Conservation (phyloP, 306 rosid species). For the Fragaria nilgerrensis region DNA sequence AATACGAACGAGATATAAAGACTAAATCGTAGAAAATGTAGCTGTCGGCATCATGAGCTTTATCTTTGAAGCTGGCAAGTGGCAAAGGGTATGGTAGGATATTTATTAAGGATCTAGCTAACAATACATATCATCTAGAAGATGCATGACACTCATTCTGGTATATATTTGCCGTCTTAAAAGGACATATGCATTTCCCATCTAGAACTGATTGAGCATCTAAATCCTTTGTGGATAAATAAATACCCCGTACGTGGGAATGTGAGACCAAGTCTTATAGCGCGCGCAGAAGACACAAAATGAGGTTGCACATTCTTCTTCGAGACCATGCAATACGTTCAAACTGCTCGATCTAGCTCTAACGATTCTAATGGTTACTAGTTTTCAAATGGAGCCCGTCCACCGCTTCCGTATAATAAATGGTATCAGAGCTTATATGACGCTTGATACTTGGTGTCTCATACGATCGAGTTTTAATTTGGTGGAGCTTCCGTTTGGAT, state of each 20-base stretch:
- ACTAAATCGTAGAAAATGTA: not conserved
- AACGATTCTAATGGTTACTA: not conserved
- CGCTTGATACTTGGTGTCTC: no score
- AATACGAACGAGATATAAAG: not conserved
- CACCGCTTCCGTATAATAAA: no score
- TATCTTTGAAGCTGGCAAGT: conserved; percentile 6
- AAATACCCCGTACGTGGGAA: not conserved
- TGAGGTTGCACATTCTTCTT: not conserved
- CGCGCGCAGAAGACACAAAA: not conserved
- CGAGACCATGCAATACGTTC: not conserved
- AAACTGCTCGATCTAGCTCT: not conserved
- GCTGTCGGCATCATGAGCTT: not conserved
- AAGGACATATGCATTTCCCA: conserved; percentile 3
- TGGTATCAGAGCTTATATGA: no score
- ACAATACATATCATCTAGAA: conserved; percentile 17
- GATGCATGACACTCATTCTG: not conserved
- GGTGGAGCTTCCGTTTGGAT: no score
- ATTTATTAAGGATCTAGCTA: conserved; percentile 2
- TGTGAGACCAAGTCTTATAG: not conserved
- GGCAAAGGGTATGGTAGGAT: conserved; percentile 8
- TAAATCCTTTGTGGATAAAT: conserved; percentile 10
- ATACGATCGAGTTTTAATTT: no score
- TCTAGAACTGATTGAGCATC: conserved; percentile 6
- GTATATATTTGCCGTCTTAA: not conserved
- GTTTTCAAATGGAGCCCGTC: no score